These are phyloP conservation scores for Croton setiger DNA, from an alignment of 441 rosid species.

Conservation along the genomic window DNA sequence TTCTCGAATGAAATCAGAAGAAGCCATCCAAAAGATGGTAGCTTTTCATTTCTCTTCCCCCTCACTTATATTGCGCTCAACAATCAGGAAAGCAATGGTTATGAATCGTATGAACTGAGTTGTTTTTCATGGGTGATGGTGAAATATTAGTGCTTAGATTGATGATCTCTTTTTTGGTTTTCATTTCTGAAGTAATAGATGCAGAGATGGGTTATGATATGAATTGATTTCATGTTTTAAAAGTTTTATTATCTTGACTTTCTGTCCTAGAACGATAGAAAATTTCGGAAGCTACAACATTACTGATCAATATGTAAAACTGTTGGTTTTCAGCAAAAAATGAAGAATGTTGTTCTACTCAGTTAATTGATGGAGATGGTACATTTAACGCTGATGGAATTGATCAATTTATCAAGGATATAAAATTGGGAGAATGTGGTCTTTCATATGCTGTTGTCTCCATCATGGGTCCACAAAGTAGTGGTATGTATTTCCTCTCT, in stretches of 20 bases:
- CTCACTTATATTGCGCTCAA: background rate
- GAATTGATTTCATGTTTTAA: slow-evolving; percentile 3
- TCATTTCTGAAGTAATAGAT: background rate
- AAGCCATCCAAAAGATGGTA: background rate
- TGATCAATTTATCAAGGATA: slow-evolving; percentile 71
- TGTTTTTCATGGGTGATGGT: background rate
- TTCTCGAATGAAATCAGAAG: background rate
- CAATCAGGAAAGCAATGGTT: background rate
- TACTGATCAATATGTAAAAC: slow-evolving; percentile 10
- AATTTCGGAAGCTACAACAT: slow-evolving; percentile 9
- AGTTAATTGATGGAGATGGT: slow-evolving; percentile 96
- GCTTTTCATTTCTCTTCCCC: background rate
- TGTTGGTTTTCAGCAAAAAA: slow-evolving; percentile 33
- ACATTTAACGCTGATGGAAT: slow-evolving; percentile 61
- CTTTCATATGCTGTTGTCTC: slow-evolving; percentile 95
- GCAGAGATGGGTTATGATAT: background rate
- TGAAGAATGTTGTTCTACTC: slow-evolving; percentile 63
- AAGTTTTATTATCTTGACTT: background rate
- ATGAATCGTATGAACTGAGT: background rate
- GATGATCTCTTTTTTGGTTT: background rate
- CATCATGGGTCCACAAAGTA: slow-evolving; percentile 99
- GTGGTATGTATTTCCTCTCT: slow-evolving; percentile 55
- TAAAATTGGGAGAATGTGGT: slow-evolving; percentile 75
- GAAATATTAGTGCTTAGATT: background rate
- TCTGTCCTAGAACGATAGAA: background rate